Base-by-base conservation (phyloP, 2,329 filamentous ascomycete genomes). In the Alternaria infectoria region DNA sequence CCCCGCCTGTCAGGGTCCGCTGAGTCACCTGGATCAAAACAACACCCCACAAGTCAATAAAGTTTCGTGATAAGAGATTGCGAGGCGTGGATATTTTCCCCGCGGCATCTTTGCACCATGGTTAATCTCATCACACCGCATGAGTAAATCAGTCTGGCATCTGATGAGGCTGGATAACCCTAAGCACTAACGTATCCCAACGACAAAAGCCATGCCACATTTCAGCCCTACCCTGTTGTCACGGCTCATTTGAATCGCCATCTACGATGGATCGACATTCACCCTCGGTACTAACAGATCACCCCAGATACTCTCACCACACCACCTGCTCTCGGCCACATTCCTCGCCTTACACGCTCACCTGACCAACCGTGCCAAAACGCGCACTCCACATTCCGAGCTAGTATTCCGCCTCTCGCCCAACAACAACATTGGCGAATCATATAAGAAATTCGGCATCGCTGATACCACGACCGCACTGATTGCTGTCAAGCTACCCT, bases 401-500 rank as follows among this genome's bases (percentile, higher is more conserved):
- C 91, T 93, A 60, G 93, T 97, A 28, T 91, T 91, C 69, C 89
- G 89, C 4, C 83, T 97, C 47, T 94, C 90, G 62, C 86, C 91
- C 0, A 93, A 91, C 66, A 95, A 93, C 77, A 97, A 97, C 79
- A 98, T 99, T 74, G 88, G 93, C 55, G 94, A 97, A 71, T 90
- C 93, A 0, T 98, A 98, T 81, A 90, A 93, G 30, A 90, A 91
- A 57, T 97, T 96, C 75, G 96, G 96, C 51, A 89, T 98, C 61
- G 84, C 87, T 1, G 88, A 92, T 12, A 82, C 84, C 11, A 96
- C 91, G 3, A 89, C 86, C 47, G 81, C 90, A 69, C 81, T 99
- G n/a, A 82, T 97, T 3, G 89, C 92, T 7, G 85, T 97, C 74
- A 98, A 97, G 77, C 85, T 98, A 23, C 86, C 89, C 0, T 17